These are phyloP conservation scores for Euptelea pleiosperma DNA, from an alignment of 164 flowering plant species.

Conservation along the genomic window DNA sequence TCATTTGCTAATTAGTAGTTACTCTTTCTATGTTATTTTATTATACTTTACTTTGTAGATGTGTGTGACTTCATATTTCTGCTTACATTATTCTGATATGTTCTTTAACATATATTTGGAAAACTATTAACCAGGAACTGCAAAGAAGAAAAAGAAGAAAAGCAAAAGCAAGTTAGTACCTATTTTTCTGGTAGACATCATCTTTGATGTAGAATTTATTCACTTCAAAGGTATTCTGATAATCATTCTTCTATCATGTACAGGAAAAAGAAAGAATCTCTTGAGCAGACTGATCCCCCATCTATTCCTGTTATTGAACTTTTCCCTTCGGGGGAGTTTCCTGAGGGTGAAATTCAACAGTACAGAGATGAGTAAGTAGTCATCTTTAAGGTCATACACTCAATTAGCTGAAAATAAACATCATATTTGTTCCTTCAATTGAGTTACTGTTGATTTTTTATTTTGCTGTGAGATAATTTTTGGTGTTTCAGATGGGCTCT, in stretches of 20 bases:
- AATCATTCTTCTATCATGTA: not conserved
- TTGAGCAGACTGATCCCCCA: constrained; percentile 87
- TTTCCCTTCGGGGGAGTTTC: constrained; percentile 92
- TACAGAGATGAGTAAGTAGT: constrained; percentile 89
- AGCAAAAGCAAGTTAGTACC: constrained; percentile 81
- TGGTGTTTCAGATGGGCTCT: too few species aligned
- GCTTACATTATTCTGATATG: not conserved
- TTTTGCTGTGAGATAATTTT: too few species aligned
- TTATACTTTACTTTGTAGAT: not conserved
- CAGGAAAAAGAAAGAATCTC: constrained; percentile 91
- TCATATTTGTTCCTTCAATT: not conserved
- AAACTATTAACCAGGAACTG: constrained; percentile 39
- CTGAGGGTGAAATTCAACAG: constrained; percentile 96
- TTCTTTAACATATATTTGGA: not conserved
- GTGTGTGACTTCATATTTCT: not conserved
- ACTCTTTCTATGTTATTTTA: not conserved
- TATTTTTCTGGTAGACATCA: not conserved
- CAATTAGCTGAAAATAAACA: too few species aligned
- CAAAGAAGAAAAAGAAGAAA: constrained; percentile 97
- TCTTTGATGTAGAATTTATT: not conserved
- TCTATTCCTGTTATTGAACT: constrained; percentile 77
- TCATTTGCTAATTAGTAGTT: too few species aligned
- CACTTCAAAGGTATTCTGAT: constrained; percentile 7
- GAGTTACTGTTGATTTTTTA: not conserved
- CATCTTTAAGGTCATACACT: too few species aligned